Evolutionary conservation across 345 rosid genomes (phyloP), one percentile per base, ranked within the genome.

Genomic region (Gossypium raimondii): DNA sequence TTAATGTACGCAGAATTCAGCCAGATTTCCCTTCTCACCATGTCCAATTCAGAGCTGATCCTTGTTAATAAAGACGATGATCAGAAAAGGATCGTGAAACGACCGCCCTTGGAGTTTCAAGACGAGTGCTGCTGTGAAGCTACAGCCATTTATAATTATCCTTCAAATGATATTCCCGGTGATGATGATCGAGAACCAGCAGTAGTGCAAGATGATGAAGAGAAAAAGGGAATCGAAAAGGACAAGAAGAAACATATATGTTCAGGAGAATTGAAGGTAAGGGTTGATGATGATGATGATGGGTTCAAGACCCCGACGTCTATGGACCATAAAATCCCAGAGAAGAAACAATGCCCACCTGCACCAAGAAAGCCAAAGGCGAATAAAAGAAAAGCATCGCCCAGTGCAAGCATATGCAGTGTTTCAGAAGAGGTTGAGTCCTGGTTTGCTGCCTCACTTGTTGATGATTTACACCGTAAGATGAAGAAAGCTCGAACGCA

Each of bases 271-370:
- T 20, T 55, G 1, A 12, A 43, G 11, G 72, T 51, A 11, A 45
- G n/a, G 12, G 75, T 58, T 11, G 80, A 75, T 3, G 81, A 81
- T 0, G 79, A 84, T 11, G 86, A 84, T 29, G 87, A 85, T 14
- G 90, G 92, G 29, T 88, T 86, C 84, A 88, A 70, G 78, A 90
- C 94, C 56, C 94, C 92, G 14, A 85, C 90, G 38, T 81, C 89
- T 5, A 69, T 52, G 60, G 82, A 79, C 53, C 88, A 84, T 60
- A 87, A 79, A 83, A 88, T 86, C 67, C 85, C 88, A 11, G 78
- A 9, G 50, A 72, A 34, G 8, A 82, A 38, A 70, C 77, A 80
- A 61, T 90, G 94, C 52, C 92, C 94, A 47, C 84, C 88, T 3
- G 88, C 87, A 34, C 94, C 94, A 0, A 84, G 69, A 75, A 89